These are phyloP conservation scores for Aciculoconidium aculeatum DNA, from an alignment of 805 yeast species.

Conservation along the genomic window DNA sequence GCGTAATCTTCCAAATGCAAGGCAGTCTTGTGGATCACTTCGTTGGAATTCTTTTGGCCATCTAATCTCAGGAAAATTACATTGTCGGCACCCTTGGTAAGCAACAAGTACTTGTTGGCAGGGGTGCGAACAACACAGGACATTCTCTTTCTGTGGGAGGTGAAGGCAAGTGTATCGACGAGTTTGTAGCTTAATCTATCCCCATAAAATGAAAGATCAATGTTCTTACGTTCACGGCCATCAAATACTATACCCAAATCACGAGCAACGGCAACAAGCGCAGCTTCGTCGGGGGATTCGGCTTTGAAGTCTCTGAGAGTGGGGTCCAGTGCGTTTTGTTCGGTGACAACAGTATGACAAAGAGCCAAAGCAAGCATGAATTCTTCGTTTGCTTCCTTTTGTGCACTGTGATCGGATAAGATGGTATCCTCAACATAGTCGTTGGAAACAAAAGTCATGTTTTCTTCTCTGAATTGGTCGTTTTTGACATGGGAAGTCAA, in stretches of 20 bases:
- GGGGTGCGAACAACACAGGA: conserved; percentile 53
- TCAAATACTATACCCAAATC: conserved; percentile 64
- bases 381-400: conserved; percentile 43
- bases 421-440: conserved; percentile 51
- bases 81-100: conserved; percentile 73
- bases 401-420: conserved; percentile 26
- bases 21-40: conserved; percentile 51
- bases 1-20: conserved; percentile 64
- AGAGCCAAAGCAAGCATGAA: conserved; percentile 65
- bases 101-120: conserved; percentile 38
- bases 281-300: conserved; percentile 81
- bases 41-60: conserved; percentile 38
- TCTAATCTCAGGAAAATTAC: conserved; percentile 45
- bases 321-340: conserved; percentile 35
- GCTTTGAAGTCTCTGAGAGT: conserved; percentile 54
- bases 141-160: conserved; percentile 75
- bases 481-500: conserved; percentile 10
- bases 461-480: conserved; percentile 41
- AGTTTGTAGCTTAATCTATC: conserved; percentile 39
- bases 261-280: conserved; percentile 69
- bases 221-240: conserved; percentile 46
- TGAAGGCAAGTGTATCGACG: conserved; percentile 55
- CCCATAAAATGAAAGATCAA: conserved; percentile 43
- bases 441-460: conserved; percentile 58
- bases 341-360: conserved; percentile 74